Conservation (phyloP, 208 protist species). For the Crithidia thermophila region DNA sequence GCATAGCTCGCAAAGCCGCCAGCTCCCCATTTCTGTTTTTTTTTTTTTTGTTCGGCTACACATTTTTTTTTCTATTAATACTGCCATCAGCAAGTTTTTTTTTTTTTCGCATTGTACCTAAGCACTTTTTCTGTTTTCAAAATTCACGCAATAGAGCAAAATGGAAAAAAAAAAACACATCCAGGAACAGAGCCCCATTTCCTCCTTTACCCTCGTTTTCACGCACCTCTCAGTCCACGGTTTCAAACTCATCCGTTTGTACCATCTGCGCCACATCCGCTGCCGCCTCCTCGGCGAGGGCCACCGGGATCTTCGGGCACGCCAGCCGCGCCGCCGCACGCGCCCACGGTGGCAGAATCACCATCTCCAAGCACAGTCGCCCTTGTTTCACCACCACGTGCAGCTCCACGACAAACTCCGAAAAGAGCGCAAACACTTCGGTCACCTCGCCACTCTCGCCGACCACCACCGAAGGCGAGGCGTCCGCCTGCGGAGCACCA, state of each 20-base stretch:
- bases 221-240: no score
- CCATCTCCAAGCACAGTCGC: slow-evolving; percentile 52
- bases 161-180: background rate
- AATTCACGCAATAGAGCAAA: background rate
- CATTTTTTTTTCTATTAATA: no score
- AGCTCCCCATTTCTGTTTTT: no score
- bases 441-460: slow-evolving; percentile 37
- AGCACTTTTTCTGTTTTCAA: no score
- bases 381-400: slow-evolving; percentile 36
- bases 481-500: background rate
- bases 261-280: no score
- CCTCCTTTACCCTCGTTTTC: background rate
- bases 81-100: no score
- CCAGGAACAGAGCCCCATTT: background rate
- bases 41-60: no score
- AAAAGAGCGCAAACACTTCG: slow-evolving; percentile 50
- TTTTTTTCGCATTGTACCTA: no score
- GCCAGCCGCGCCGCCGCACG: slow-evolving; percentile 29
- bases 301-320: slow-evolving; percentile 35
- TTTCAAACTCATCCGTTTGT: no score
- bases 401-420: slow-evolving; percentile 48
- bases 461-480: slow-evolving; percentile 30
- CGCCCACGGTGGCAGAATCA: slow-evolving; percentile 72
- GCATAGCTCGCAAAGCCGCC: no score
- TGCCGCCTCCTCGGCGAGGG: slow-evolving; percentile 17